Conservation (phyloP, 2,329 filamentous ascomycete genomes). For the Biscogniauxia sp. region DNA sequence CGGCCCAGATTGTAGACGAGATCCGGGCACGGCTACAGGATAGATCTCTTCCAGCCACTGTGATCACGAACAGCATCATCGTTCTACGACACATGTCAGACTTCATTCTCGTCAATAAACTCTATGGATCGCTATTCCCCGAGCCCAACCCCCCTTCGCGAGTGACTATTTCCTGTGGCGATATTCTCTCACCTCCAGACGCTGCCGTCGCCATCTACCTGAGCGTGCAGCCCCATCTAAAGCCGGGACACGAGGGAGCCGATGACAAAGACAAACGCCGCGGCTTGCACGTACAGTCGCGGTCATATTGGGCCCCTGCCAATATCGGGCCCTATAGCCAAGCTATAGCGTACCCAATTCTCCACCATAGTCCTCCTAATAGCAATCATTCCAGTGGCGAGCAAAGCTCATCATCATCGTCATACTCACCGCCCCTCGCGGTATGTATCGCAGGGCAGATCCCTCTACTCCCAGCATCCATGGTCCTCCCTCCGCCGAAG, state of each 20-base stretch:
- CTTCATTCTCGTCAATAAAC: constrained; percentile 71
- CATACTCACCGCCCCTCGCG: constrained; percentile 12
- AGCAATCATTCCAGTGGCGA: constrained; percentile 27
- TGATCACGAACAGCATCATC: constrained; percentile 59
- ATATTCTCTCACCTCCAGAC: constrained; percentile 54
- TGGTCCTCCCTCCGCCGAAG: constrained; percentile 54
- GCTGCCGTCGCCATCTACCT: constrained; percentile 61
- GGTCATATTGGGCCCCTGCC: constrained; percentile 95
- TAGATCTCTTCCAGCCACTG: constrained; percentile 34
- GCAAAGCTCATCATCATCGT: constrained; percentile 1
- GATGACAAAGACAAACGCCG: constrained; percentile 29
- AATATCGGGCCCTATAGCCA: constrained; percentile 98
- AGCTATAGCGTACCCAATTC: constrained; percentile 60
- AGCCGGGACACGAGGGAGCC: constrained; percentile 13
- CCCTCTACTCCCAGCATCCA: constrained; percentile 76
- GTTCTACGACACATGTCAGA: constrained; percentile 76
- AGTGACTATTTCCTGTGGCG: constrained; percentile 77
- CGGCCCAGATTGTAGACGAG: constrained; percentile 44
- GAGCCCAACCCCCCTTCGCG: constrained; percentile 80
- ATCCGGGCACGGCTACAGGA: constrained; percentile 41
- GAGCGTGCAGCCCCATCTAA: constrained; percentile 35
- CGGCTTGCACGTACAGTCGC: constrained; percentile 83
- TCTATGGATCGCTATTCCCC: constrained; percentile 74
- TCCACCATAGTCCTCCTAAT: constrained; percentile 4
- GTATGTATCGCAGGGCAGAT: constrained; percentile 87